Evolutionary conservation across 2,329 filamentous ascomycete species (phyloP).

Genomic region (Penicillium sp.): DNA sequence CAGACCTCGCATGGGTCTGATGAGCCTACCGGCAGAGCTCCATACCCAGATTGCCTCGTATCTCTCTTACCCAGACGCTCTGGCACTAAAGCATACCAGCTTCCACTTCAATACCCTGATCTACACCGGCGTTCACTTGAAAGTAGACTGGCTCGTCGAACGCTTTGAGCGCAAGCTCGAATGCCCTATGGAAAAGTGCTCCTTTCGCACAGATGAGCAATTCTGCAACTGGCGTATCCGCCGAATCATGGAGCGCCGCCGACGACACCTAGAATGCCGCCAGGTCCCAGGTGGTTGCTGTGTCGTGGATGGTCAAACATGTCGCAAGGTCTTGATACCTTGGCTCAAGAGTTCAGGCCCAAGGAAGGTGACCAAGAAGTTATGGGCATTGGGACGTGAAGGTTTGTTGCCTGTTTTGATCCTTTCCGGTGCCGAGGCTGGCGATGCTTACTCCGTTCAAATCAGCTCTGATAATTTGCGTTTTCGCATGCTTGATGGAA

Average conservation of each 20-base stretch:
- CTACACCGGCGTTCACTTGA: conserved; percentile 63
- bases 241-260: conserved; percentile 42
- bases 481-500: conserved; percentile 6
- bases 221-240: conserved; percentile 44
- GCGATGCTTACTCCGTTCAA: neutral
- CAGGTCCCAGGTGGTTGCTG: conserved; percentile 32
- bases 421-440: neutral
- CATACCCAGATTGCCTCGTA: conserved; percentile 60
- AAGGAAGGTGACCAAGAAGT: conserved; percentile 11
- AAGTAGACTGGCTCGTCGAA: conserved; percentile 68
- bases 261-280: conserved; percentile 41
- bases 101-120: conserved; percentile 63
- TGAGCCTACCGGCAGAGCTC: conserved; percentile 63
- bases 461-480: conserved; percentile 5
- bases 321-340: conserved; percentile 30
- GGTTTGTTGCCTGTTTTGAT: conserved; percentile 21
- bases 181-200: conserved; percentile 56
- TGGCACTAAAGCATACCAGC: conserved; percentile 66
- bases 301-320: conserved; percentile 38
- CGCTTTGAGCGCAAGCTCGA: conserved; percentile 62
- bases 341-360: conserved; percentile 29
- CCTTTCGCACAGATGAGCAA: conserved; percentile 41
- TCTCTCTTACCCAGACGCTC: conserved; percentile 67
- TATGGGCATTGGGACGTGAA: conserved; percentile 24
- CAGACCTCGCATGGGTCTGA: conserved; percentile 32